These are phyloP conservation scores for Heimioporus retisporus DNA, from an alignment of 1,284 basidiomycete genomes.

Conservation along the genomic window DNA sequence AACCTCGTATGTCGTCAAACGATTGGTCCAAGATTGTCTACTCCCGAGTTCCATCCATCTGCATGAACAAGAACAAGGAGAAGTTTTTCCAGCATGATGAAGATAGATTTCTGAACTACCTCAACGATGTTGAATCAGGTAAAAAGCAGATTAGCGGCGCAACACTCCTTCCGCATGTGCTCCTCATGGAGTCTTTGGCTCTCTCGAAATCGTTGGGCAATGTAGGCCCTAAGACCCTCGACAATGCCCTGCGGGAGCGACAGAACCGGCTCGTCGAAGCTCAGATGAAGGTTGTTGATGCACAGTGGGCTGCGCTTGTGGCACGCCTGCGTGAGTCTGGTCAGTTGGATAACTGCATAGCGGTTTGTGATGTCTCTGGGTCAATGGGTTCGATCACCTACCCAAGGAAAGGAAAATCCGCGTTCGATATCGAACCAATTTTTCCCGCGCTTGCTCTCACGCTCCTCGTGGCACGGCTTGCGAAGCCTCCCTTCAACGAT, in stretches of 20 bases:
- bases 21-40: conserved; percentile 69
- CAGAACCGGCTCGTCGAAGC: conserved; percentile 43
- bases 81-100: conserved; percentile 68
- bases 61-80: conserved; percentile 67
- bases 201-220: not conserved
- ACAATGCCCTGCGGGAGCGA: conserved; percentile 33
- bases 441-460: conserved; percentile 71
- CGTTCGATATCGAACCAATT: conserved; percentile 55
- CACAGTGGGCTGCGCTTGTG: conserved; percentile 74
- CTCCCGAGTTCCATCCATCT: conserved; percentile 63
- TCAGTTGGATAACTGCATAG: conserved; percentile 68
- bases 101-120: conserved; percentile 65
- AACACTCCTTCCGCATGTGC: conserved; percentile 68
- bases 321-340: conserved; percentile 63
- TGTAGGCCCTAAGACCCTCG: not conserved
- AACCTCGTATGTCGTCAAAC: conserved; percentile 70
- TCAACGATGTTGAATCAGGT: conserved; percentile 64
- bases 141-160: conserved; percentile 67
- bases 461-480: conserved; percentile 69
- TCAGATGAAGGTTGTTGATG: conserved; percentile 60
- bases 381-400: conserved; percentile 64
- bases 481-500: conserved; percentile 70
- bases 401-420: not conserved
- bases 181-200: conserved; percentile 54
- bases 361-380: conserved; percentile 79